A percentile compares a stretch with the other conserved stretches of the same genome.
Evolutionary conservation across 140 eudicot species (phyloP).

Genomic region (Cichorium intybus): DNA sequence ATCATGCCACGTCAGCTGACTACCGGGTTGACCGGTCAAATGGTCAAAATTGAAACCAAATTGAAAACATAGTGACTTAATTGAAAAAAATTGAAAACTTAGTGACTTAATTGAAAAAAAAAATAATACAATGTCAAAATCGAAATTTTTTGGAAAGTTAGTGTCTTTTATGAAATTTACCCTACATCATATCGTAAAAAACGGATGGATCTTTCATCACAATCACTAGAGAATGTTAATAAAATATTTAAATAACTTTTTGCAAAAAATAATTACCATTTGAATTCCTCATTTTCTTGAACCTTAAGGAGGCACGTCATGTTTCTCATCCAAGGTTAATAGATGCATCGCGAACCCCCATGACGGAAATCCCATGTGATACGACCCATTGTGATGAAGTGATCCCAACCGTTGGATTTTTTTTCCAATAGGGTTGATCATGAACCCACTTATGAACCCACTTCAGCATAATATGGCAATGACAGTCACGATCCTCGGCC

Average conservation of each 20-base stretch:
- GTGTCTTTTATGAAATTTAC: no score
- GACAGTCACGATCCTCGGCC: conserved; percentile 51
- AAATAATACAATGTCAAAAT: no score
- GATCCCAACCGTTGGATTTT: conserved; percentile 83
- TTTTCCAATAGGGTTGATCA: conserved; percentile 52
- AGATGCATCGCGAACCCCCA: conserved; percentile 84
- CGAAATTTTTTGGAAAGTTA: no score
- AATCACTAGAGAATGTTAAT: background rate
- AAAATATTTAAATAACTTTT: background rate
- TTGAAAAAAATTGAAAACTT: no score
- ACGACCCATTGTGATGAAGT: conserved; percentile 80
- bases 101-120: no score
- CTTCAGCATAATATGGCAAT: conserved; percentile 50
- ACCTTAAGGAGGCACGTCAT: conserved; percentile 70
- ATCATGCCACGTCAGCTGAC: no score
- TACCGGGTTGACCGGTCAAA: no score
- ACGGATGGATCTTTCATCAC: no score
- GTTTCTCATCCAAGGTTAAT: conserved; percentile 70
- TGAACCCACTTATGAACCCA: no score
- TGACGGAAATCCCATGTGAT: conserved; percentile 95
- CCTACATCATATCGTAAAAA: no score
- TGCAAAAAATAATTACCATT: conserved; percentile 53
- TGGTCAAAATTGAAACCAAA: no score
- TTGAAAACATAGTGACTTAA: no score
- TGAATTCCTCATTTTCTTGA: conserved; percentile 53